Base-by-base conservation (phyloP, 345 rosid genomes). In the Acer saccharum region DNA sequence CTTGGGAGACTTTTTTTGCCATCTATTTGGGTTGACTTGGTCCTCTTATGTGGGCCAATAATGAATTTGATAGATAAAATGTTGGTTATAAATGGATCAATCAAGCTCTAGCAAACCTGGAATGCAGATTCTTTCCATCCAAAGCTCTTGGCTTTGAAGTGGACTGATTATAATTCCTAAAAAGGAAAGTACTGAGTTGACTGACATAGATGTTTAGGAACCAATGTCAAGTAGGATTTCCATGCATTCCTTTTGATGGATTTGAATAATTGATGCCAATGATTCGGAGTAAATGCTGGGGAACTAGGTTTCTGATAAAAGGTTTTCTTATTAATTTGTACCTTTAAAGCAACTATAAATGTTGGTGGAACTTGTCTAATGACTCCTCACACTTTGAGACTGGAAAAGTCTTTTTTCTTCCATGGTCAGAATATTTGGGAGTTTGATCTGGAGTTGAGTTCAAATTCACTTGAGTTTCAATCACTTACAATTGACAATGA, bases 191-290 rank as follows among this genome's bases (percentile, higher is more conserved):
- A 35, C 41, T 7, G 9, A 43, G 43, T 63, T 62, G 44, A 39
- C 75, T 73, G 25, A n/a, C 43, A 46, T 73, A 62, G 74, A 50
- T 52, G 21, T 29, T 71, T 29, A 3, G 27, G 64, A n/a, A 27
- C 17, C 58, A 43, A 20, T 61, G 23, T 73, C 10, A 23, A 44
- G 14, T 60, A 43, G 54, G 52, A 72, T 20, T 61, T 61, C n/a
- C 29, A 21, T 72, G 12, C 20, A 2, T 72, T 58, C 52, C 23
- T 72, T 13, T 23, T 44, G 60, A 71, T 55, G 44, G 29, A 55
- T 57, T 29, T 10, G 35, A 71, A 71, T 29, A 17, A n/a, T 32
- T 14, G 13, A 21, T 71, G 13, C 39, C 12, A 18, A 58, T 23
- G 27, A n/a, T 60, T 60, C 20, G 27, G 3, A 20, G 64, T 60